Conservation (phyloP, 805 yeast genomes). For the Wickerhamiella occidentalis region DNA sequence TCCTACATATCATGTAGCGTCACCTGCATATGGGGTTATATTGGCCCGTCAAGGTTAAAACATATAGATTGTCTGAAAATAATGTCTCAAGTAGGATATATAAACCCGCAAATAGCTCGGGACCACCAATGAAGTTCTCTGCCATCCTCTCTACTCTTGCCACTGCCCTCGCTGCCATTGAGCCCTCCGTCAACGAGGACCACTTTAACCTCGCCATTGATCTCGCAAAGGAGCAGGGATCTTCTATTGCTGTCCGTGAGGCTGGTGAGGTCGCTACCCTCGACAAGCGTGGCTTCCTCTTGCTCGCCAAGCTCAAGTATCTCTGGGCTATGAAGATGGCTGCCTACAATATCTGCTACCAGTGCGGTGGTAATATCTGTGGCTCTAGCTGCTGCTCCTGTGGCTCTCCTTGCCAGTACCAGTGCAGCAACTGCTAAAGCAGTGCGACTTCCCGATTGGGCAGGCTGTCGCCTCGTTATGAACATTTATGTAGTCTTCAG, state of each 20-base stretch:
- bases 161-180: background rate
- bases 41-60: background rate
- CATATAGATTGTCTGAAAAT: background rate
- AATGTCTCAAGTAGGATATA: background rate
- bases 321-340: slow-evolving; percentile 10
- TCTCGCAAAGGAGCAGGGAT: slow-evolving; percentile 10
- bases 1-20: background rate
- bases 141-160: slow-evolving; percentile 4
- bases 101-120: background rate
- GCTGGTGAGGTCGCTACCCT: slow-evolving; percentile 50
- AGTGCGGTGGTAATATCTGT: slow-evolving; percentile 9
- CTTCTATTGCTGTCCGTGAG: slow-evolving; percentile 57
- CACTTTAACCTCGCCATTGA: slow-evolving; percentile 6
- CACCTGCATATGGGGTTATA: background rate
- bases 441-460: too few species aligned
- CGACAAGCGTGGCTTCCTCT: slow-evolving; percentile 10
- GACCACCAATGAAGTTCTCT: slow-evolving; percentile 5
- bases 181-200: background rate
- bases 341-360: slow-evolving; percentile 8
- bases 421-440: slow-evolving; percentile 10
- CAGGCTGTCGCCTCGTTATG: too few species aligned
- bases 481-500: too few species aligned
- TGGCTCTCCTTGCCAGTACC: slow-evolving; percentile 2
- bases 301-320: slow-evolving; percentile 10
- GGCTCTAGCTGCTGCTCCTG: slow-evolving; percentile 10